Conservation (phyloP, 2,329 filamentous ascomycete genomes). For the Ophiostoma fasciatum region DNA sequence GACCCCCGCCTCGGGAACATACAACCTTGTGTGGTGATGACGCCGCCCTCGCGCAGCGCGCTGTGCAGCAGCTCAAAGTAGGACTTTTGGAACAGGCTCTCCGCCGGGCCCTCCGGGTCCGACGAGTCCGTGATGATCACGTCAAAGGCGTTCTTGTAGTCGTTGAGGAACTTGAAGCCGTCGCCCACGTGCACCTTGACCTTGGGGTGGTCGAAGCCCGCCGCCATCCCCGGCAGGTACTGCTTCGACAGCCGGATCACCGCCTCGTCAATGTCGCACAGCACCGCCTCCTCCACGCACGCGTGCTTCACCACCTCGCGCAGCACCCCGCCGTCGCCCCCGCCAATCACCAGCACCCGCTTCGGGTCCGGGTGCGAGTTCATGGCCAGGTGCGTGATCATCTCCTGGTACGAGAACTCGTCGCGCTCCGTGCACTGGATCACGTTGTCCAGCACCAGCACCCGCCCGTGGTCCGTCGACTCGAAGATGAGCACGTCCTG, state of each 20-base stretch:
- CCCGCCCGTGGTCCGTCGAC: slow-evolving; percentile 90
- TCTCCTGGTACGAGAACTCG: slow-evolving; percentile 99
- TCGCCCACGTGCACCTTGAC: slow-evolving; percentile 87
- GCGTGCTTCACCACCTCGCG: slow-evolving; percentile 99
- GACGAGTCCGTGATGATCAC: slow-evolving; percentile 99
- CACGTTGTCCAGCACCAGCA: slow-evolving; percentile 95
- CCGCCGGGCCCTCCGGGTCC: slow-evolving; percentile 90
- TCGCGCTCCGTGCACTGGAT: slow-evolving; percentile 98
- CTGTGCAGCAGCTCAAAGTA: slow-evolving; percentile 92
- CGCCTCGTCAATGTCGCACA: slow-evolving; percentile 98
- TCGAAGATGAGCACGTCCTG: slow-evolving; percentile 99
- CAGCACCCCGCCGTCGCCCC: slow-evolving; percentile 92
- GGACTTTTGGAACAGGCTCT: slow-evolving; percentile 94
- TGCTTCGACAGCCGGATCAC: slow-evolving; percentile 98
- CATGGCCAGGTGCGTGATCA: slow-evolving; percentile 98
- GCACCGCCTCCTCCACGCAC: slow-evolving; percentile 83
- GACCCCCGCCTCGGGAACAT: no score
- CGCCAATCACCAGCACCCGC: slow-evolving; percentile 95
- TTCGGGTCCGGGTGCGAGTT: slow-evolving; percentile 97
- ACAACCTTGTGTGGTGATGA: slow-evolving; percentile 99
- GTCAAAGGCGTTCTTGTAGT: slow-evolving; percentile 95
- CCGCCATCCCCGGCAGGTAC: slow-evolving; percentile 88
- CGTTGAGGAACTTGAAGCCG: slow-evolving; percentile 95
- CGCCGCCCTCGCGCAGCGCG: slow-evolving; percentile 85
- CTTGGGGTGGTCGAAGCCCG: slow-evolving; percentile 87